Base-by-base conservation (phyloP, 768 basidiomycete genomes). In the Leucosporidium yakuticum region DNA sequence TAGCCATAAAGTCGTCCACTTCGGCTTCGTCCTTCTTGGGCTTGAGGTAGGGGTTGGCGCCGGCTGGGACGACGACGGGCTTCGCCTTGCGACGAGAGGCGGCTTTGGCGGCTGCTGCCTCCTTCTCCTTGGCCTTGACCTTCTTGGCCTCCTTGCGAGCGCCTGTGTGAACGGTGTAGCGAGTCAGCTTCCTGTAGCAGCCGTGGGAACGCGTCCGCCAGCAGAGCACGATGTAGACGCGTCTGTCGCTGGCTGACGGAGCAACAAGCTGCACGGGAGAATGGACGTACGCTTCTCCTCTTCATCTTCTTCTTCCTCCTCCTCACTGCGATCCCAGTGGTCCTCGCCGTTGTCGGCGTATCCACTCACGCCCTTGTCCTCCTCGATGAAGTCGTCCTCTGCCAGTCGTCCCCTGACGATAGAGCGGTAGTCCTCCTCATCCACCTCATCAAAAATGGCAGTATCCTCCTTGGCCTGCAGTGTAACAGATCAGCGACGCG, bases 341-440 rank as follows among this genome's bases (percentile, higher is more conserved):
- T 98, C 96, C 86, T 92, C 87, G 7, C 96, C 96, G 76, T 96
- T 91, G 80, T 99, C 96, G 77, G 88, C 87, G 75, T 99, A 98
- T 8, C 91, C 96, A 32, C 60, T 67, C 84, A 65, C 69, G 0
- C 88, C 84, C 32, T 92, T 92, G 80, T 98, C 96, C 75, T 98
- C 96, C 48, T 89, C 87, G 25, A 98, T 90, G 69, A 99, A 99
- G 78, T 99, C 96, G 71, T 97, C 92, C 73, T 82, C 81, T 67
- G 89, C 87, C 11, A 96, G 82, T 23, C 96, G 83, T 1, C 87
- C 86, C 64, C 84, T 84, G 7, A 99, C 96, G 64, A 99, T 88
- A 25, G 83, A 82, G 73, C 84, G 85, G 78, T 98, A 99, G 73
- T 92, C 87, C 15, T 90, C 90, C 64, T 96, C 94, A 0, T 87